Base-by-base conservation (phyloP, 2,329 filamentous ascomycete species). In the Cadophora malorum region DNA sequence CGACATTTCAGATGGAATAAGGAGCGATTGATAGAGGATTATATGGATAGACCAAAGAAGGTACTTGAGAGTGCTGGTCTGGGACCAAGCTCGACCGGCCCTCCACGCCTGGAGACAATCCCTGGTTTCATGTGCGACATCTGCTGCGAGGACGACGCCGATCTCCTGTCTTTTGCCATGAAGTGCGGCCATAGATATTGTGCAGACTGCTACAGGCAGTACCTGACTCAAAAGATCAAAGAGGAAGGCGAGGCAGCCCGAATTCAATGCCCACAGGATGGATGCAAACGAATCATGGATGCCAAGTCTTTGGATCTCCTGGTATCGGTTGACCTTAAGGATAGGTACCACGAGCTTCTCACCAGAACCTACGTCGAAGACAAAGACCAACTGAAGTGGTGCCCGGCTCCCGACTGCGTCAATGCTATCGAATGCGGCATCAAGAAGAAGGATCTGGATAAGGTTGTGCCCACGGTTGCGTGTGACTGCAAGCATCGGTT, bases 311-410 rank as follows among this genome's bases (percentile, higher is more conserved):
- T 99, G 56, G 90, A 94, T 75, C 81, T 98, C 25, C 85, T 99
- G 5, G 87, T 91, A 25, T 83, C 85, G 0, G 69, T 81, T 0
- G 85, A 88, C 6, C 77, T 90, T 31, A 82, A 80, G 31, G 83
- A 79, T 61, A 83, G 94, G 72, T 99, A 99, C 77, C 88, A 92
- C 72, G 89, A 92, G 74, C 86, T 99, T 19, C 88, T 99, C 41
- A 97, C 92, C 76, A 86, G 96, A 74, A 97, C 94, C 7, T 99
- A 97, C 76, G 96, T 99, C 69, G 96, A 99, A 79, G 95, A 99
- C 80, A 97, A 94, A 80, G 94, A 97, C 67, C 91, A 91, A 66
- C 87, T 98, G 69, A 97, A 97, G 79, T 99, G 96, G 96, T 99
- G 96, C 79, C 96, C 96, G 0, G 95, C 95, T 0, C 96, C 96